Conservation (phyloP, 192 early-diverging fungal genomes). For the Entomortierella parvispora region DNA sequence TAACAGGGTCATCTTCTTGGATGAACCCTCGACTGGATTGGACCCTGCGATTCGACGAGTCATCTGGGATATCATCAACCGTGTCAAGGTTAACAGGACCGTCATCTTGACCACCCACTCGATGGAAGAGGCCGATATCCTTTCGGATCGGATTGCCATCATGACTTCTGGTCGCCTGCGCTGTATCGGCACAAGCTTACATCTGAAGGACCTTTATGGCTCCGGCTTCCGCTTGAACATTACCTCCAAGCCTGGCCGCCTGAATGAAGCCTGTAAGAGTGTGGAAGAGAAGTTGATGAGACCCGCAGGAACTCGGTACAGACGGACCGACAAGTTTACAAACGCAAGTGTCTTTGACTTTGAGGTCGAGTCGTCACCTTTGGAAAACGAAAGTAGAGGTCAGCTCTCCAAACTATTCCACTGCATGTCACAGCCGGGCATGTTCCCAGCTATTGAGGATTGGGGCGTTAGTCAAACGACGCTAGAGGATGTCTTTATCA, state of each 20-base stretch:
- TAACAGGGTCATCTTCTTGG: slow-evolving; percentile 51
- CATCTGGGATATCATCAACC: slow-evolving; percentile 62
- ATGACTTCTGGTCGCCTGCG: slow-evolving; percentile 53
- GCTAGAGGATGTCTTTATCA: slow-evolving; percentile 71
- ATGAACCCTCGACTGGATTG: slow-evolving; percentile 67
- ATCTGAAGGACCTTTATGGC: slow-evolving; percentile 61
- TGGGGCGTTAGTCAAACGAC: slow-evolving; percentile 70
- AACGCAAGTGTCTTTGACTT: slow-evolving; percentile 18
- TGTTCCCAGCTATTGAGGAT: slow-evolving; percentile 60
- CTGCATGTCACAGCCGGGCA: slow-evolving; percentile 53
- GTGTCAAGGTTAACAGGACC: slow-evolving; percentile 50
- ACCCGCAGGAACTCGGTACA: neutral
- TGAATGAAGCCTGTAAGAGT: slow-evolving; percentile 1
- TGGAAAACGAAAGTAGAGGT: neutral
- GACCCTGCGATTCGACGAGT: slow-evolving; percentile 54
- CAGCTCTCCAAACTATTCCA: slow-evolving; percentile 62
- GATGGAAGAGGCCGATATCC: slow-evolving; percentile 69
- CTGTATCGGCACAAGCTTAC: slow-evolving; percentile 57
- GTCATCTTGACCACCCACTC: slow-evolving; percentile 67
- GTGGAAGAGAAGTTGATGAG: slow-evolving; percentile 11
- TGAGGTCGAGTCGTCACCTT: neutral
- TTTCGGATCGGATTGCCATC: slow-evolving; percentile 53
- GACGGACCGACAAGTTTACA: slow-evolving; percentile 24
- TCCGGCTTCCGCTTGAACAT: slow-evolving; percentile 58
- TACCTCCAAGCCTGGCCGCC: neutral